Evolutionary conservation across 306 rosid species (phyloP).

Genomic region (Inga laurina): DNA sequence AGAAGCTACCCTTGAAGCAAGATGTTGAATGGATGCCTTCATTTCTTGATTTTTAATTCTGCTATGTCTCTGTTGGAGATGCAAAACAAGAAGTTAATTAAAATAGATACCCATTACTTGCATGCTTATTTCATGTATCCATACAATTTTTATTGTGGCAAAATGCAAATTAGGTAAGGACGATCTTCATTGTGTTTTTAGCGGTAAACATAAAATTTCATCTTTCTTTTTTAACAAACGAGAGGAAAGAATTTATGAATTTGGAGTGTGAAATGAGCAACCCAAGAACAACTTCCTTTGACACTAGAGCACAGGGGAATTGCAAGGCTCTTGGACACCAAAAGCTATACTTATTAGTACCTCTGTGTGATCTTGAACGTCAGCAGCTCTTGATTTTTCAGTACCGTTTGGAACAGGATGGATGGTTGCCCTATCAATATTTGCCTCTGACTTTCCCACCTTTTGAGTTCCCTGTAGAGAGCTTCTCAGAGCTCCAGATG

Average conservation of each 20-base stretch:
- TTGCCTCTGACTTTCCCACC: constrained; percentile 46
- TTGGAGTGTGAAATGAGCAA: neutral
- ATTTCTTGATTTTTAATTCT: constrained; percentile 45
- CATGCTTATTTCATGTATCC: neutral
- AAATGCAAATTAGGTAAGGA: neutral
- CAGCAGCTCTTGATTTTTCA: constrained; percentile 43
- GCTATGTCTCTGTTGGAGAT: constrained; percentile 52
- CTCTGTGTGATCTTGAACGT: constrained; percentile 49
- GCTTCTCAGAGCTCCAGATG: constrained; percentile 59
- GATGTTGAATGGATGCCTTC: constrained; percentile 68
- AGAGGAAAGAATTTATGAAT: neutral
- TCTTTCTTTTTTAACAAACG: neutral
- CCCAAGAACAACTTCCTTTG: neutral
- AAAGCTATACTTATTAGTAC: constrained; percentile 39
- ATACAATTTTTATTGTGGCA: neutral
- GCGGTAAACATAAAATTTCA: neutral
- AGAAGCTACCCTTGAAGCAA: constrained; percentile 84
- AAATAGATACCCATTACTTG: neutral
- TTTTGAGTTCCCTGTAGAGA: constrained; percentile 49
- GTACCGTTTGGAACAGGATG: constrained; percentile 42
- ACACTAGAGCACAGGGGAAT: neutral
- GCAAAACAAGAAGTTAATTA: constrained; percentile 2
- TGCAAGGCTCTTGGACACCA: neutral
- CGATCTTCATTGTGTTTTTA: neutral
- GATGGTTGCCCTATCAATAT: constrained; percentile 43